Evolutionary conservation across 1,139 yeast genomes (phyloP), one percentile per base, ranked within the genome.

Genomic region (Sugiyamaella neomexicana): DNA sequence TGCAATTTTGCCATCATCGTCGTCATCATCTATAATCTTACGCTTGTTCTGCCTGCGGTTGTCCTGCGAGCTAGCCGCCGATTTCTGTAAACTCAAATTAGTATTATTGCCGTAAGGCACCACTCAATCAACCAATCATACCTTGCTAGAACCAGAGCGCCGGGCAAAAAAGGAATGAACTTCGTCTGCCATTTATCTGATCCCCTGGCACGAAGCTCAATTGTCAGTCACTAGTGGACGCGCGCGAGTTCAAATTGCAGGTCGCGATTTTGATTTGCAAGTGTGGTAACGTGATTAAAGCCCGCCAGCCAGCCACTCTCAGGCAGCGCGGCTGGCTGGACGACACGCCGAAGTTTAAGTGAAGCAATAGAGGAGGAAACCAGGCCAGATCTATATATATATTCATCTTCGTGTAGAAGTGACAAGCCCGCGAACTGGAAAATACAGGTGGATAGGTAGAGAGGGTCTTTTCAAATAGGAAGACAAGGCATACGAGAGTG

Each of bases 151-250:
- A 6, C 17, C 47, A 15, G 34, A 36, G 10, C 49, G 15, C 16
- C 42, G 31, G n/a, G 49, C 41, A n/a, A 45, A 45, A 23, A 45
- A 45, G 12, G 49, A 34, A 36, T 45, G 49, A 36, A 45, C 49
- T 13, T 45, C 49, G 10, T 41, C 49, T 6, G 49, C 49, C 49
- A 45, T 45, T 12, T 23, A 23, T 40, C 32, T 5, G 5, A 9
- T 20, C 40, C 15, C 9, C 40, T 9, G 23, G 23, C 40, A 9
- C 15, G 40, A 9, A 8, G 40, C n/a, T 37, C 16, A 37, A 5
- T 29, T 29, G 31, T 27, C 9, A 27, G 31, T 27, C 9, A 27
- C 8, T 29, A 29, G 2, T 7, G 7, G n/a, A 29, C 34, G 16
- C 38, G 38, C 38, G 38, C 16, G 38, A 3, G 16, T n/a, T 34